These are phyloP conservation scores for Heteromeles arbutifolia DNA, from an alignment of 306 rosid species.

Conservation along the genomic window DNA sequence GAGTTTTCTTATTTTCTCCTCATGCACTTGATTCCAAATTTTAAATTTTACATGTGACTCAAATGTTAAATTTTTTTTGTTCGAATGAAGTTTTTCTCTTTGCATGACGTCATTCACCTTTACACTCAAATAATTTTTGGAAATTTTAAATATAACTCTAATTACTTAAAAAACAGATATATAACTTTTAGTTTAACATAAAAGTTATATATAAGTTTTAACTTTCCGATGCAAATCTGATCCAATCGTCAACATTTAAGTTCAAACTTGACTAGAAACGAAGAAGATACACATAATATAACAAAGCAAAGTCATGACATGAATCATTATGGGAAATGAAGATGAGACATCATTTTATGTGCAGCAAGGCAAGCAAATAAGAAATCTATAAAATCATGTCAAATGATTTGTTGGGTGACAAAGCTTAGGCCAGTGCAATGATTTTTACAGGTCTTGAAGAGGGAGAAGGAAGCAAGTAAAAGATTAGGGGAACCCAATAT, in stretches of 20 bases:
- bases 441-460: slow-evolving; percentile 13
- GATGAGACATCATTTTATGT: background rate
- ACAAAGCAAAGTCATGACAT: background rate
- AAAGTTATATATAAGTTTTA: no score
- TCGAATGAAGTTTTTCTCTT: background rate
- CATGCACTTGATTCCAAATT: no score
- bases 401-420: slow-evolving; percentile 9
- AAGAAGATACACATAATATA: background rate
- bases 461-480: background rate
- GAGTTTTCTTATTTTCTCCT: no score
- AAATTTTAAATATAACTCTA: no score
- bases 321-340: background rate
- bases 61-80: no score
- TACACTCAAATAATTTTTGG: background rate
- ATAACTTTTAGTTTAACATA: background rate
- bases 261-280: background rate
- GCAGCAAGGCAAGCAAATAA: slow-evolving; percentile 1
- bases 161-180: background rate
- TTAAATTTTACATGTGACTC: background rate
- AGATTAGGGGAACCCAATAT: slow-evolving; percentile 1
- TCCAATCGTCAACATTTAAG: background rate
- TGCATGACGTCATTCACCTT: background rate
- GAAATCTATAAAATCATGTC: background rate
- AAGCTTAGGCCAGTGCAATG: slow-evolving; percentile 15
- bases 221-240: background rate